Conservation (phyloP, 257 asterid genomes). For the Cynanchum wilfordii region DNA sequence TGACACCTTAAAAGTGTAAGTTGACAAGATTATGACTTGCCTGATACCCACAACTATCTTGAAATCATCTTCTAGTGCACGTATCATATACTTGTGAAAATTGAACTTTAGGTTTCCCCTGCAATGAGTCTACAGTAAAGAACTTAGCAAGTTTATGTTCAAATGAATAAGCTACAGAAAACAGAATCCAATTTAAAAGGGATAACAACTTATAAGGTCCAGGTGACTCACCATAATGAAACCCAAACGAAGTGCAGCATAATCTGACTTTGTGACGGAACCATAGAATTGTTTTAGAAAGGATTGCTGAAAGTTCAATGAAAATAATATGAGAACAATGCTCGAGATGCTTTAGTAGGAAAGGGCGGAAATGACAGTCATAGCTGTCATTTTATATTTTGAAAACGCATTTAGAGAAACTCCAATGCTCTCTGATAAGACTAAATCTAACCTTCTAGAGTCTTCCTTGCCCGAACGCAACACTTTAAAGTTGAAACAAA, state of each 20-base stretch:
- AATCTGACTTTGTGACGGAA: conserved; percentile 89
- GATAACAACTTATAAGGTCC: background rate
- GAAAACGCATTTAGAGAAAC: background rate
- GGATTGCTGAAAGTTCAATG: conserved; percentile 57
- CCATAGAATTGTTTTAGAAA: conserved; percentile 88
- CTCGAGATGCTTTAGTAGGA: background rate
- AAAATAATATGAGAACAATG: background rate
- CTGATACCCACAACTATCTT: conserved; percentile 93
- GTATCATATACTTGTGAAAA: conserved; percentile 95
- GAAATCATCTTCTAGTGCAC: conserved; percentile 95
- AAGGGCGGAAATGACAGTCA: background rate
- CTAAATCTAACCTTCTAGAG: background rate
- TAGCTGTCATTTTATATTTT: background rate
- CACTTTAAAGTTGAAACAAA: background rate
- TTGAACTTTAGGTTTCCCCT: conserved; percentile 81
- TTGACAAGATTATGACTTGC: conserved; percentile 33
- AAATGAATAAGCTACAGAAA: conserved; percentile 1
- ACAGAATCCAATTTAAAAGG: conserved; percentile 16
- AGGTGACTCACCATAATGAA: conserved; percentile 63
- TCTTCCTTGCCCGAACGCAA: background rate
- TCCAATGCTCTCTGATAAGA: background rate
- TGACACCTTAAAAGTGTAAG: background rate
- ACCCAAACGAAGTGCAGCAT: conserved; percentile 77
- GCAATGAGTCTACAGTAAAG: conserved; percentile 70
- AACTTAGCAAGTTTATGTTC: conserved; percentile 2